Evolutionary conservation across 139 green algal genomes (phyloP).

Genomic region (Chlorella sp.): DNA sequence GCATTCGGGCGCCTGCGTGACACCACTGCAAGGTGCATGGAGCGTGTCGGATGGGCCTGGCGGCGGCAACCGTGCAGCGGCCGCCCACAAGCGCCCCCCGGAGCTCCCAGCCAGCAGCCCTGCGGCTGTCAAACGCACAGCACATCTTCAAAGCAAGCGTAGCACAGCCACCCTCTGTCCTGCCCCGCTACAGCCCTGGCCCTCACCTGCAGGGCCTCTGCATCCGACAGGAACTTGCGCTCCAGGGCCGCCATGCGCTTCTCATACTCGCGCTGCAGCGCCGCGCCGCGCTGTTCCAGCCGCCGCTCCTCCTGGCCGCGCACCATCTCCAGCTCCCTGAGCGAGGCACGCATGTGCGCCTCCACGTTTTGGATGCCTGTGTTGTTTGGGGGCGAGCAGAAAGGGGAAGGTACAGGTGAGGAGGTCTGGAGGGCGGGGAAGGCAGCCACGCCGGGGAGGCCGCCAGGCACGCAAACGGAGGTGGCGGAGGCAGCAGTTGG

Average conservation of each 20-base stretch:
- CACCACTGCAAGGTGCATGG: too few relatives aligned
- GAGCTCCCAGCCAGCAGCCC: neutral
- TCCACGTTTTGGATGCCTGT: neutral
- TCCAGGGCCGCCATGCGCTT: neutral
- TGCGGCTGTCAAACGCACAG: too few relatives aligned
- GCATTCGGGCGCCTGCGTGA: neutral
- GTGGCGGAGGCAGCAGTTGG: neutral
- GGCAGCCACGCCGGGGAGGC: neutral
- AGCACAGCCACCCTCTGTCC: too few relatives aligned
- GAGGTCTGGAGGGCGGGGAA: neutral
- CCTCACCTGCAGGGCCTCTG: slow-evolving; percentile 6
- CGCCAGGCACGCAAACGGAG: too few relatives aligned
- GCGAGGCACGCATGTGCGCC: neutral
- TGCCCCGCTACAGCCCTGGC: too few relatives aligned
- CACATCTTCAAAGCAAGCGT: neutral
- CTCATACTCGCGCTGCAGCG: neutral
- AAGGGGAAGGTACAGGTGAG: neutral
- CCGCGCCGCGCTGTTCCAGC: neutral
- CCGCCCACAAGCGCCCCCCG: too few relatives aligned
- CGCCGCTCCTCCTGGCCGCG: neutral
- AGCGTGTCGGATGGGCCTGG: neutral
- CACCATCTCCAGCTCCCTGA: slow-evolving; percentile 10
- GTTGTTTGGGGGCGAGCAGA: neutral
- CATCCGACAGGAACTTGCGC: neutral
- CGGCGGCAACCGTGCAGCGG: neutral